Evolutionary conservation across 2,329 filamentous ascomycete genomes (phyloP), one percentile per base, ranked within the genome.

Genomic region (Pyrenochaeta sp.): DNA sequence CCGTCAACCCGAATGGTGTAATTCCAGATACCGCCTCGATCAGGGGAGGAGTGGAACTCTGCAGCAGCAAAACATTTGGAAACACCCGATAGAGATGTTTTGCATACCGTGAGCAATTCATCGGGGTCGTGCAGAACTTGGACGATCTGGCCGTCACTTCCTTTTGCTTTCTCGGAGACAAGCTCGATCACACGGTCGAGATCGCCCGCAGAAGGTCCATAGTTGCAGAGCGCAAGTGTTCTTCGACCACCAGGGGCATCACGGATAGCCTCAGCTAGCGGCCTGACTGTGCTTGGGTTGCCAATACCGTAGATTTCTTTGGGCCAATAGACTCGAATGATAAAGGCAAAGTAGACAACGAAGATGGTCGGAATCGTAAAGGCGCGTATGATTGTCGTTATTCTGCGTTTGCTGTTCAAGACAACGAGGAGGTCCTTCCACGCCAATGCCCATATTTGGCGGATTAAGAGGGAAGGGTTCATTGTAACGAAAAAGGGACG

Each of bases 1-100:
- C 87, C 87, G 70, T 96, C 92, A 2, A 86, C 86, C 49, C 90
- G 83, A 20, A 96, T 81, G 0, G 90, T 92, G 69, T 96, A 96
- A 75, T 93, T 94, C 92, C 92, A 96, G 41, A 85, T 75, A 1
- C 85, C 85, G 10, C 81, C 83, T 75, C 93, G 87, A 1, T 74
- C 81, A 0, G 91, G 90, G 2, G 90, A 94, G 0, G 88, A 87
- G 45, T 85, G 79, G 77, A 94, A 93, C 4, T 90, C 85, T 1
- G 90, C 83, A 7, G 88, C 90, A n/a, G 83, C 88, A 69, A 88
- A 91, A 73, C 90, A 93, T 1, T 73, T 76, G 1, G 88, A 88
- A 1, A 89, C 85, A 12, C 89, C 89, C 17, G 74, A 64, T 27
- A 79, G 69, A 1, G 75, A 72, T 45, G 75, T 77, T 32, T 82